These are phyloP conservation scores for Xylariaceae sp. DNA, from an alignment of 2,329 filamentous ascomycete species.

Conservation along the genomic window DNA sequence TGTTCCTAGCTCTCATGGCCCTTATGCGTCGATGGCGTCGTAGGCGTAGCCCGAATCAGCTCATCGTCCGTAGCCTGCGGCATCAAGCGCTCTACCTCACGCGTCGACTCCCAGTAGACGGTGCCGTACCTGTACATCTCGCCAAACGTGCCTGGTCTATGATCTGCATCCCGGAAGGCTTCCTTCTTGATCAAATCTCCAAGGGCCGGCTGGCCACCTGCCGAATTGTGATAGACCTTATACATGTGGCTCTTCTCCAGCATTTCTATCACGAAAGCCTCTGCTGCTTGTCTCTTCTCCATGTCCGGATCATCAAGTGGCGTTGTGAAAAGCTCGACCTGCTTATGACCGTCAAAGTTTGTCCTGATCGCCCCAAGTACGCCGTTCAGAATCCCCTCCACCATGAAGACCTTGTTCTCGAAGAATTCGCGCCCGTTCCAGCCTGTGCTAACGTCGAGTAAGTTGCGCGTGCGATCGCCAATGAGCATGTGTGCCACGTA, in stretches of 20 bases:
- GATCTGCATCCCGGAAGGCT: constrained; percentile 37
- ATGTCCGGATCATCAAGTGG: constrained; percentile 41
- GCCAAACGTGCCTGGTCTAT: constrained; percentile 44
- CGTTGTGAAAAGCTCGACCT: constrained; percentile 44
- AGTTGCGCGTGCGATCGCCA: constrained; percentile 43
- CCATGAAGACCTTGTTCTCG: constrained; percentile 44
- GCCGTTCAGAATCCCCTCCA: constrained; percentile 29
- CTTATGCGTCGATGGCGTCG: constrained; percentile 18
- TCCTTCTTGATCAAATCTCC: constrained; percentile 42
- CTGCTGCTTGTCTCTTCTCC: constrained; percentile 36
- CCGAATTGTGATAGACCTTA: constrained; percentile 48
- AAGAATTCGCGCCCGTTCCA: constrained; percentile 45
- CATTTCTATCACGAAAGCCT: constrained; percentile 44
- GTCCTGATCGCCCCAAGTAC: constrained; percentile 42
- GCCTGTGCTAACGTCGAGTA: constrained; percentile 40
- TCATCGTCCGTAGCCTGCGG: constrained; percentile 34
- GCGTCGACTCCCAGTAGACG: constrained; percentile 43
- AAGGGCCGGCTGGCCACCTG: constrained; percentile 39
- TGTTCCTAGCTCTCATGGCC: neutral
- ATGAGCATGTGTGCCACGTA: constrained; percentile 48
- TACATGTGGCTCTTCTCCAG: constrained; percentile 46
- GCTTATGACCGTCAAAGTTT: constrained; percentile 38
- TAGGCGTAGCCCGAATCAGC: constrained; percentile 35
- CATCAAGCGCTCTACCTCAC: constrained; percentile 36
- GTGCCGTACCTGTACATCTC: constrained; percentile 47